These are phyloP conservation scores for Aspergillus fumigatiaffinis DNA, from an alignment of 2,329 filamentous ascomycete genomes.

Conservation along the genomic window DNA sequence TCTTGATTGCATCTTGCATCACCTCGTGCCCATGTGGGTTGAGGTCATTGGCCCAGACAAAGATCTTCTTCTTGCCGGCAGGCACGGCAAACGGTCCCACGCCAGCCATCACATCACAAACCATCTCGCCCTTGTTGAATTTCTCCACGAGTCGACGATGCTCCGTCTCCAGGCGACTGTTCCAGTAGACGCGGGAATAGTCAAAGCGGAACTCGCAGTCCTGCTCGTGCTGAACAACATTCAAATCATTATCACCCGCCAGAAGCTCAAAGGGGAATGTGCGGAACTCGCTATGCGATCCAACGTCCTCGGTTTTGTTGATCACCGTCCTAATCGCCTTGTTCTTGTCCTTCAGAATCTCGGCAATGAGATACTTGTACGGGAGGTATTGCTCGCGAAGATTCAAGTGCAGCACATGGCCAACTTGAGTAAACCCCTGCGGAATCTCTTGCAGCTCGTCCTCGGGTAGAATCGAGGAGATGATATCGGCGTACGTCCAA, in stretches of 20 bases:
- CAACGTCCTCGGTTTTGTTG: slow-evolving; percentile 90
- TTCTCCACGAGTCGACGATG: slow-evolving; percentile 73
- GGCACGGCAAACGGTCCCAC: slow-evolving; percentile 94
- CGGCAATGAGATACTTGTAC: slow-evolving; percentile 80
- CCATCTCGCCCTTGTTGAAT: slow-evolving; percentile 80
- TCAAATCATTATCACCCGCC: slow-evolving; percentile 73
- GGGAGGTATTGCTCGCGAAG: slow-evolving; percentile 76
- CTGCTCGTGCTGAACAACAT: slow-evolving; percentile 78
- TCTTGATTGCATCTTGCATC: slow-evolving; percentile 64
- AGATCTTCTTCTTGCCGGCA: slow-evolving; percentile 81
- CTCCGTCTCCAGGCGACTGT: slow-evolving; percentile 83
- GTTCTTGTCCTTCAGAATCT: slow-evolving; percentile 89
- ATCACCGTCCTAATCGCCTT: slow-evolving; percentile 79
- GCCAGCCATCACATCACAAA: slow-evolving; percentile 96
- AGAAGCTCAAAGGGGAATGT: slow-evolving; percentile 93
- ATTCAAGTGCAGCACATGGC: slow-evolving; percentile 89
- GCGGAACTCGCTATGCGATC: slow-evolving; percentile 76
- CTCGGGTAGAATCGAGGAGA: slow-evolving; percentile 74
- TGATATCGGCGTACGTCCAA: slow-evolving; percentile 86
- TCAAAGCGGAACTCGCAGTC: slow-evolving; percentile 87
- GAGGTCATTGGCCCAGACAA: slow-evolving; percentile 95
- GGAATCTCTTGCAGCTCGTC: slow-evolving; percentile 77
- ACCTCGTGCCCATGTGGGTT: slow-evolving; percentile 82
- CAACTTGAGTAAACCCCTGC: slow-evolving; percentile 79
- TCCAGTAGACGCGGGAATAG: slow-evolving; percentile 98